Base-by-base conservation (phyloP, 768 basidiomycete genomes). In the Macrolepiota dolichaula region DNA sequence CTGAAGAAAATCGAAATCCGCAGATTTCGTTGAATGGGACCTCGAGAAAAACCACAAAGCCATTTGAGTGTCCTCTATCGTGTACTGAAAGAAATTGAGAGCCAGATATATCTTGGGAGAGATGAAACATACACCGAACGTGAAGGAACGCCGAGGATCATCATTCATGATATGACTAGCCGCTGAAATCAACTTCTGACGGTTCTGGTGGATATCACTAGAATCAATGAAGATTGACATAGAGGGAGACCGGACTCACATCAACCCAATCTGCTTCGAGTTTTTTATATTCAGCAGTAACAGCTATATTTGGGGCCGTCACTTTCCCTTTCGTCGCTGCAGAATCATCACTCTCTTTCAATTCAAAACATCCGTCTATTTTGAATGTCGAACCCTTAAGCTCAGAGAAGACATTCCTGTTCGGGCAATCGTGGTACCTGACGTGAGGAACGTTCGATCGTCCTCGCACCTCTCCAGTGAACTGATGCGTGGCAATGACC, bases 141-240 rank as follows among this genome's bases (percentile, higher is more conserved):
- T 64, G 51, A 65, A n/a, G n/a, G n/a, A n/a, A n/a, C n/a, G n/a
- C n/a, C n/a, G n/a, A n/a, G n/a, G n/a, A n/a, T n/a, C n/a, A 69
- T 59, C 68, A 50, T 69, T 68, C 67, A 71, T 67, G 35, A 68
- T 65, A 25, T 69, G 67, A 15, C n/a, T 59, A 9, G 51, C 35
- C 11, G 57, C 58, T 2, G 36, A 61, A 29, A 38, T 52, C 55
- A 54, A 51, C 56, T 61, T 42, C 15, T n/a, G 12, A 1, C 54
- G 52, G 51, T 62, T 65, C 64, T 65, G 24, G n/a, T n/a, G 24
- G 46, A n/a, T 19, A 11, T 10, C 24, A 13, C n/a, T n/a, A n/a
- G 46, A 24, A 47, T 47, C 22, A 3, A 19, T 7, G 24, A 9
- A n/a, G n/a, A 24, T 11, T 3, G n/a, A 3, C 17, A 47, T n/a